Base-by-base conservation (phyloP, 2,329 filamentous ascomycete species). In the Fusarium sp. region DNA sequence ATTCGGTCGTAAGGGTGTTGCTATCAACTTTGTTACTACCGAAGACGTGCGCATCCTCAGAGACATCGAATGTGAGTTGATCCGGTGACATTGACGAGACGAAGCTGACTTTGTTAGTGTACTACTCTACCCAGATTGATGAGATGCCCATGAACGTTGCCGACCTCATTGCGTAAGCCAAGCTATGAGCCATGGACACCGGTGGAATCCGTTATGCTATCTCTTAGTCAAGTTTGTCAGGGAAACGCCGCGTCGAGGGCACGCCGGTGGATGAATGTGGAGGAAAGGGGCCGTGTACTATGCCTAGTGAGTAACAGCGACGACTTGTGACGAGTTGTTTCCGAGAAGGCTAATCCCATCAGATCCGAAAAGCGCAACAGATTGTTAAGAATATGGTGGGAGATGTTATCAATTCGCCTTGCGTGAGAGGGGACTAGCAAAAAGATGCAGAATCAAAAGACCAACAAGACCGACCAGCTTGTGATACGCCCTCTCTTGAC, bases 1-100 rank as follows among this genome's bases (percentile, higher is more conserved):
- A 68, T 99, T 99, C 72, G 95, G 95, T 71, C 88, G 95, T 72
- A 99, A 99, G 83, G 95, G 95, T 84, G 95, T 99, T 66, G 95
- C 95, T 33, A 99, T 99, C 84, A 99, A 99, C 82, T 99, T 99
- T 73, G 95, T 99, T 67, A 99, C 95, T 3, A 96, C 91, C 73
- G 95, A 99, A 71, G 95, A 99, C 75, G 95, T 99, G 57, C 90
- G 95, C 75, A 99, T 99, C 74, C 84, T 99, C 71, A 88, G 95
- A 68, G 95, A 99, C 75, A 99, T 99, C 72, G 95, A 99, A 81
- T 80, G 90, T 93, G 81, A 78, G 88, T 83, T n/a, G 13, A 11
- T 4, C 9, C 31, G 49, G 50, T 10, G 6, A n/a, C 17, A 3
- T 1, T 23, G 5, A 9, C 5, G 17, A 48, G 35, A 49, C 38